Conservation (phyloP, 2,329 filamentous ascomycete genomes). For the Diaporthe humulicola region DNA sequence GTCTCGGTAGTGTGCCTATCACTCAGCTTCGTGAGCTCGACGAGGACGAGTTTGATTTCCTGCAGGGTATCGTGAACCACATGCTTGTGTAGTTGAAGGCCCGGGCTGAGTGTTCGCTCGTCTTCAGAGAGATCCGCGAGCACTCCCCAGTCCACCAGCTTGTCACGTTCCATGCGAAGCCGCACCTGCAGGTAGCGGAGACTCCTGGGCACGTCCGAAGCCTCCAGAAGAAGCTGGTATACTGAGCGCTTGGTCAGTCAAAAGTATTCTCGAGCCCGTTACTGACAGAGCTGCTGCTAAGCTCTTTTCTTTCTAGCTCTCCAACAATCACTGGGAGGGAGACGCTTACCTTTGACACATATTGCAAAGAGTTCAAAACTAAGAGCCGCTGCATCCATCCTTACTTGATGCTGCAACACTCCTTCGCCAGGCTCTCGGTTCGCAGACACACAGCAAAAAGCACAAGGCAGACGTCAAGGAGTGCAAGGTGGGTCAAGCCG, state of each 20-base stretch:
- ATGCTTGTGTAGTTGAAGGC: conserved; percentile 30
- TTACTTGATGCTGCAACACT: not conserved
- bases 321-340: not conserved
- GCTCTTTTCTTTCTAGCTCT: no score
- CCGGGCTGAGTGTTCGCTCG: conserved; percentile 24
- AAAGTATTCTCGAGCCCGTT: no score
- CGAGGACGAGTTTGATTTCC: conserved; percentile 22
- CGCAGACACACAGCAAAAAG: not conserved
- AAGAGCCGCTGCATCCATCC: conserved; percentile 20
- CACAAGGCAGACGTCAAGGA: not conserved
- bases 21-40: conserved; percentile 25
- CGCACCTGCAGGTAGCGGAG: conserved; percentile 23
- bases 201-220: conserved; percentile 26
- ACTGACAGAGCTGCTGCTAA: no score
- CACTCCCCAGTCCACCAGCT: conserved; percentile 32
- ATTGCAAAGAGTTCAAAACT: conserved; percentile 37
- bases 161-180: conserved; percentile 31
- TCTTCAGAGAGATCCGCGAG: conserved; percentile 32
- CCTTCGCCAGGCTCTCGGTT: not conserved
- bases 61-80: conserved; percentile 28
- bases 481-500: not conserved
- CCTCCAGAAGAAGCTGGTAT: conserved; percentile 34
- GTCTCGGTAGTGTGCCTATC: not conserved
- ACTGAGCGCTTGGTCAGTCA: not conserved
- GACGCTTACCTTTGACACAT: conserved; percentile 32